These are phyloP conservation scores for Rhodotorula sp. DNA, from an alignment of 1,284 basidiomycete genomes.

Conservation along the genomic window DNA sequence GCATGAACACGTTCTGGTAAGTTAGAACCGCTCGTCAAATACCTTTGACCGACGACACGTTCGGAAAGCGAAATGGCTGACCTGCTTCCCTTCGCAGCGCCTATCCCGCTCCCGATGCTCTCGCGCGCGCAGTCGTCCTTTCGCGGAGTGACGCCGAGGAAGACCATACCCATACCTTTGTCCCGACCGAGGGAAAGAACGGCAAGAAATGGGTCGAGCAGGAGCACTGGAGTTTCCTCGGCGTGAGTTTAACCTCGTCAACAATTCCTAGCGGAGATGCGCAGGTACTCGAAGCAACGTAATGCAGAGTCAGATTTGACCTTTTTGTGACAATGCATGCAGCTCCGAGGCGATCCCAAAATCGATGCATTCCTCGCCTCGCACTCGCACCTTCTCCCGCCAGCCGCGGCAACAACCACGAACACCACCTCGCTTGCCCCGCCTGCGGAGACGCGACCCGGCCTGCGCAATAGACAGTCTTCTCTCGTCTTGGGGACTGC, in stretches of 20 bases:
- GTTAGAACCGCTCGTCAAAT: background rate
- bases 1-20: constrained; percentile 50
- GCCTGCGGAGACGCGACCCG: background rate
- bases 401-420: background rate
- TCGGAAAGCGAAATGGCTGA: background rate
- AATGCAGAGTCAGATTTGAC: too few species aligned
- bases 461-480: background rate
- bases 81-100: constrained; percentile 8
- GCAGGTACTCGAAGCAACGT: background rate
- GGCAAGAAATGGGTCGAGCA: constrained; percentile 42
- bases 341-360: constrained; percentile 32
- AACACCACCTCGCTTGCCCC: background rate
- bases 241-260: constrained; percentile 38
- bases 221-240: constrained; percentile 52
- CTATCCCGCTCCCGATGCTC: constrained; percentile 29
- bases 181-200: constrained; percentile 48
- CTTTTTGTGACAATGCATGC: background rate
- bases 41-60: too few species aligned
- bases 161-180: constrained; percentile 46
- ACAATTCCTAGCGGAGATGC: background rate
- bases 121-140: constrained; percentile 27
- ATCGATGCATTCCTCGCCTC: constrained; percentile 30
- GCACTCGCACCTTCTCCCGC: constrained; percentile 30
- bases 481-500: constrained; percentile 20
- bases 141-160: constrained; percentile 25